Conservation (phyloP, 2,329 filamentous ascomycete species). For the Atkinsonella hypoxylon region DNA sequence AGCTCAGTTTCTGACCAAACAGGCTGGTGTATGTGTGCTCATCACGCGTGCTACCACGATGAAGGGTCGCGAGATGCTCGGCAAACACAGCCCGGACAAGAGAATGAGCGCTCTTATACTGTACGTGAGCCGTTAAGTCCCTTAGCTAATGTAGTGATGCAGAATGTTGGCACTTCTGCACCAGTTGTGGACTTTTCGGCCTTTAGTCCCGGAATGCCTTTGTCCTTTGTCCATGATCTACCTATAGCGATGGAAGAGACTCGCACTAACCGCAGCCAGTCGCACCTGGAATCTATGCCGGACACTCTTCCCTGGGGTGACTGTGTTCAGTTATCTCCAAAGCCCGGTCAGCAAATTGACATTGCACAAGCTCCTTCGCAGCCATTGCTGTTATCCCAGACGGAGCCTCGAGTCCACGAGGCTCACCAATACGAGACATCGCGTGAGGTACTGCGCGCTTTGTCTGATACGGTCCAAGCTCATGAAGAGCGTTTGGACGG, state of each 20-base stretch:
- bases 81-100: slow-evolving; percentile 25
- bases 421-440: slow-evolving; percentile 13
- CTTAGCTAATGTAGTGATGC: slow-evolving; percentile 35
- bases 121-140: slow-evolving; percentile 41
- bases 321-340: slow-evolving; percentile 27
- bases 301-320: slow-evolving; percentile 44
- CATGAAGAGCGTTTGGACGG: slow-evolving; percentile 55
- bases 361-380: slow-evolving; percentile 38
- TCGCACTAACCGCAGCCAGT: not conserved
- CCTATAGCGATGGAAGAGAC: slow-evolving; percentile 15
- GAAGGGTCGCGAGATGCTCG: slow-evolving; percentile 20
- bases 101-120: slow-evolving; percentile 38
- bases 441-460: slow-evolving; percentile 28
- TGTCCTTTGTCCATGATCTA: slow-evolving; percentile 24
- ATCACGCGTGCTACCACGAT: slow-evolving; percentile 51
- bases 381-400: slow-evolving; percentile 36
- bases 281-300: slow-evolving; percentile 33
- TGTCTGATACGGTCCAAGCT: slow-evolving; percentile 42
- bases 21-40: slow-evolving; percentile 49
- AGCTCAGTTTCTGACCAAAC: slow-evolving; percentile 28
- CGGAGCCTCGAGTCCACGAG: slow-evolving; percentile 14
- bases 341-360: slow-evolving; percentile 3
- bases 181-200: slow-evolving; percentile 29
- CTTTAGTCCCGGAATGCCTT: slow-evolving; percentile 17
- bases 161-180: slow-evolving; percentile 23